phyloP scores from a whole-genome alignment of 805 yeast species.

The Suhomyces sp. region DNA sequence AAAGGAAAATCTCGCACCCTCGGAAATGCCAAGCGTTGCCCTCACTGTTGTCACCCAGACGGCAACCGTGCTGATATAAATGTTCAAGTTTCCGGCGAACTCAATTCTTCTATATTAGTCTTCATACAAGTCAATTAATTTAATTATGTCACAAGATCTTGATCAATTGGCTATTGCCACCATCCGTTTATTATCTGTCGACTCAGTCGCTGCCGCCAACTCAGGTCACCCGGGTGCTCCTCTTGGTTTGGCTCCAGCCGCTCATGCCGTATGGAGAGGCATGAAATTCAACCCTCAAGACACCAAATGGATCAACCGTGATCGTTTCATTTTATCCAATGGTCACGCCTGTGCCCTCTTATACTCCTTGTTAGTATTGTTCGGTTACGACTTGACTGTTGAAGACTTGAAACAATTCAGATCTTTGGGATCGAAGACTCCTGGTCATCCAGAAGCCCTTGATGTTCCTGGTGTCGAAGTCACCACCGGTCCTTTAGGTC shows the following conservation, averaged over 20 bases:
- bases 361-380: conserved; percentile 80
- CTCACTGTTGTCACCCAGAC: not conserved
- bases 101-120: not conserved
- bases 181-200: conserved; percentile 85
- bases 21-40: conserved; percentile 1
- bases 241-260: conserved; percentile 94
- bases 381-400: conserved; percentile 75
- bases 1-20: conserved; percentile 1
- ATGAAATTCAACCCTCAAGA: conserved; percentile 87
- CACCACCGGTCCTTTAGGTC: conserved; percentile 98
- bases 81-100: not conserved
- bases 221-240: conserved; percentile 99
- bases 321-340: conserved; percentile 90
- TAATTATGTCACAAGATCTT: conserved; percentile 31
- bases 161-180: conserved; percentile 80
- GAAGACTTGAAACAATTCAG: conserved; percentile 90
- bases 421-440: conserved; percentile 85
- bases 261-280: conserved; percentile 79
- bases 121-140: not conserved
- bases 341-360: conserved; percentile 95
- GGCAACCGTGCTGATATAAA: not conserved
- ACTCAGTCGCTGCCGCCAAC: conserved; percentile 82
- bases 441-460: conserved; percentile 91
- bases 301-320: conserved; percentile 92
- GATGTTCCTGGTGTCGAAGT: conserved; percentile 93